Conservation (phyloP, 2,329 filamentous ascomycete genomes). For the Colletotrichum sp. region DNA sequence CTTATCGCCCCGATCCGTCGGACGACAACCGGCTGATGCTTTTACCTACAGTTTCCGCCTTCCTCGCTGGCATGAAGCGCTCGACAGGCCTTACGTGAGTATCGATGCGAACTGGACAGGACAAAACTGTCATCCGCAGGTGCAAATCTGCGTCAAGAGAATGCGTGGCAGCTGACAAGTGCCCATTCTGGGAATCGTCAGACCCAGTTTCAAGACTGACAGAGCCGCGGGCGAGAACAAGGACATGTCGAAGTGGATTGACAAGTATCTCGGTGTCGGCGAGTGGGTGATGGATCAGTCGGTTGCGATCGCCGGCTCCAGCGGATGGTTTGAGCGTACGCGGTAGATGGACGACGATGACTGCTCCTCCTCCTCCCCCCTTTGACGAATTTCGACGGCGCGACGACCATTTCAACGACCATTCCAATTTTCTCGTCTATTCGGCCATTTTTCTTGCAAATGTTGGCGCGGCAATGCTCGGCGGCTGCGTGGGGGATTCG, state of each 20-base stretch:
- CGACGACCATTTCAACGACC: neutral
- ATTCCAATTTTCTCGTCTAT: neutral
- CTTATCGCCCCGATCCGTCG: neutral
- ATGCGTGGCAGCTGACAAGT: constrained; percentile 46
- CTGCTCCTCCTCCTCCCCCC: neutral
- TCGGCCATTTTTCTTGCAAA: neutral
- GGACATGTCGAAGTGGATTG: constrained; percentile 85
- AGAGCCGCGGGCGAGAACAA: constrained; percentile 80
- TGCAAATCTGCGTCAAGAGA: neutral
- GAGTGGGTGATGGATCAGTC: constrained; percentile 99
- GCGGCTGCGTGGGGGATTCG: neutral
- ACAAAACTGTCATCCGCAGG: neutral
- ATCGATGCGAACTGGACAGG: neutral
- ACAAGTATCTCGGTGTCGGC: constrained; percentile 91
- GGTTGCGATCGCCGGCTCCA: constrained; percentile 87
- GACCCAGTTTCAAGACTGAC: constrained; percentile 86
- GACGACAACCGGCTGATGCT: neutral
- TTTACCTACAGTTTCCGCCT: constrained; percentile 78
- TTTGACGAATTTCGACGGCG: neutral
- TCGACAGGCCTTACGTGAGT: constrained; percentile 98
- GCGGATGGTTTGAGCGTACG: constrained; percentile 89
- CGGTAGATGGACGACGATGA: constrained; percentile 54
- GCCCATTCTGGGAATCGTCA: constrained; percentile 47
- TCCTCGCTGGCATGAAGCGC: constrained; percentile 95
- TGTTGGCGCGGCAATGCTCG: neutral